Evolutionary conservation across 352 stramenopile species (phyloP), one percentile per base, ranked within the genome.

Genomic region (Phytophthora idaei): DNA sequence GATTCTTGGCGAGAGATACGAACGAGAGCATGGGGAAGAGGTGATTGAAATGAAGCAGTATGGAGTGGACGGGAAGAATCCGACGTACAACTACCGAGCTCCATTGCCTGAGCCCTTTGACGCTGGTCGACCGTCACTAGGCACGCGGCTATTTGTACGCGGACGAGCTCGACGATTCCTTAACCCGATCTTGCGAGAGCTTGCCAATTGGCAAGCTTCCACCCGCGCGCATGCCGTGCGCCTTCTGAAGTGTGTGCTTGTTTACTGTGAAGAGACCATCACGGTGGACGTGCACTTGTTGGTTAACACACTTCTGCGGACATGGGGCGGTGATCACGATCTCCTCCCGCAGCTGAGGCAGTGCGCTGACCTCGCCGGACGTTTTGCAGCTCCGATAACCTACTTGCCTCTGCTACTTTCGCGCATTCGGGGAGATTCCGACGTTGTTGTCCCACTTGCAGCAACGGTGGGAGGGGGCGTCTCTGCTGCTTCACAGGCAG

Each of bases 41-140:
- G 75, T 99, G 10, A 83, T 98, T 32, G 95, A 99, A 73, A 79
- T 96, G 36, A 92, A 95, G 36, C 96, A 99, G 77, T 98, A 98
- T 69, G 95, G 93, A 25, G 81, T 98, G 7, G 96, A 99, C 65
- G 96, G 95, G 25, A 89, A 89, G 61, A 85, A 92, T 56, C 76
- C 81, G 12, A 81, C 58, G 14, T 94, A 89, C 65, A 98, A 98
- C 70, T 97, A 98, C 58, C 45, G 45, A 21, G 81, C 79, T 36
- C 61, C 54, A 11, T 78, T 98, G 17, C 93, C 93, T n/a, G 28
- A 62, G 5, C 93, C 95, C 7, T 98, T 98, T 57, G 7, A 25
- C 3, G 64, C 67, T 37, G 57, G 67, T 8, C 78, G 95, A 28
- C 95, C 96, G 34, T 86, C 90, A 15, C 77, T 99, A 47, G 96